A percentile compares a stretch with the other conserved stretches of the same genome.
Conservation (phyloP, 2,329 filamentous ascomycete genomes). For the Microdochium trichocladiopsis region DNA sequence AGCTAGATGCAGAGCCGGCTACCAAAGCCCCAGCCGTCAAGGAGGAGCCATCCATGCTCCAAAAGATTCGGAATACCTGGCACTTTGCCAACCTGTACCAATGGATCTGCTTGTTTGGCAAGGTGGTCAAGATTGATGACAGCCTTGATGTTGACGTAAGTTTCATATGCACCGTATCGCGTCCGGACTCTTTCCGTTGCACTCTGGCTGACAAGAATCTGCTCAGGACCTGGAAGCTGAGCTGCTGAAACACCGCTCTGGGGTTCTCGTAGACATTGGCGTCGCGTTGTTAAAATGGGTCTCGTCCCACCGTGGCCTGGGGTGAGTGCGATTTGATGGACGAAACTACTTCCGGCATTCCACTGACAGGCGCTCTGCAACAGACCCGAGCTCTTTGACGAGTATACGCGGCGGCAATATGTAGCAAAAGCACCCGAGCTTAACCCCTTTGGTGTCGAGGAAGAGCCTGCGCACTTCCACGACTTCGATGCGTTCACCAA, state of each 20-base stretch:
- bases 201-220: neutral
- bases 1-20: conserved; percentile 15
- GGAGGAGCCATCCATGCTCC: conserved; percentile 37
- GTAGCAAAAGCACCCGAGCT: conserved; percentile 67
- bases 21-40: conserved; percentile 8
- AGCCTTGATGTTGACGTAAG: conserved; percentile 83
- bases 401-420: conserved; percentile 87
- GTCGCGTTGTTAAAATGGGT: conserved; percentile 85
- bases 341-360: conserved; percentile 53
- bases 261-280: conserved; percentile 72
- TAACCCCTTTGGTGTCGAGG: conserved; percentile 81
- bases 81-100: conserved; percentile 92
- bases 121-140: conserved; percentile 82
- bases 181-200: neutral
- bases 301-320: conserved; percentile 74
- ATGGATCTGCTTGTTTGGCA: conserved; percentile 88
- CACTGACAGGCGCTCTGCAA: conserved; percentile 1
- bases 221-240: conserved; percentile 78
- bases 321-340: neutral
- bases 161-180: conserved; percentile 4
- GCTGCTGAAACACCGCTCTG: conserved; percentile 74
- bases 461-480: conserved; percentile 65
- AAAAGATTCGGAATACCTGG: conserved; percentile 82
- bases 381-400: conserved; percentile 83
- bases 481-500: conserved; percentile 80